Percentiles rank a stretch among this genome's conserved stretches.
Evolutionary conservation across 106 monocot genomes (phyloP).

Genomic region (Hemerocallis citrina): DNA sequence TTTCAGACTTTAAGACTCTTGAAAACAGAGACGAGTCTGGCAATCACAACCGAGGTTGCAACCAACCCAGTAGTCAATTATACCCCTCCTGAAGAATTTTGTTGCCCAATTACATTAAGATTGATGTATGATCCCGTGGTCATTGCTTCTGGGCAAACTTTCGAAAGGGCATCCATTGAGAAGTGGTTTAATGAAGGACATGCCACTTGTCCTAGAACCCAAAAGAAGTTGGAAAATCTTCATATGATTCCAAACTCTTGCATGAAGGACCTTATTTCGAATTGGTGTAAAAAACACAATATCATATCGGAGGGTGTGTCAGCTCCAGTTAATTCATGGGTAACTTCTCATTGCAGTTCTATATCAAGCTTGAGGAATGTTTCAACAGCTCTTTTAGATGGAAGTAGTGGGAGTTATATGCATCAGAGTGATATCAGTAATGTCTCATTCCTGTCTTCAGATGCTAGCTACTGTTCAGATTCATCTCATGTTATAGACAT

Average conservation of each 20-base stretch:
- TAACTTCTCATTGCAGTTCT: constrained; percentile 32
- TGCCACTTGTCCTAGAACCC: constrained; percentile 75
- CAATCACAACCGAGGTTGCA: constrained; percentile 1
- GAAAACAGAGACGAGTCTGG: constrained; percentile 12
- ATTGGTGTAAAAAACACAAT: constrained; percentile 52
- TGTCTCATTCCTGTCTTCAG: constrained; percentile 43
- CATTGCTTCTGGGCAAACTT: constrained; percentile 88
- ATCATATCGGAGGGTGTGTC: constrained; percentile 21
- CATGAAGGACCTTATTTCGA: constrained; percentile 63
- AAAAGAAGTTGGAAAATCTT: constrained; percentile 44
- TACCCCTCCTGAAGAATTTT: constrained; percentile 58
- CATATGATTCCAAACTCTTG: constrained; percentile 54
- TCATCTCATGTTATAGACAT: constrained; percentile 23
- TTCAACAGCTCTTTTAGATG: constrained; percentile 31
- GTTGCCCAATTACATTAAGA: constrained; percentile 71
- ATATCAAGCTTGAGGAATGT: constrained; percentile 60
- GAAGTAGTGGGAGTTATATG: constrained; percentile 25
- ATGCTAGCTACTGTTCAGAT: constrained; percentile 41
- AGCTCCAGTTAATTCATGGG: constrained; percentile 8
- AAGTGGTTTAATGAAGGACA: constrained; percentile 89
- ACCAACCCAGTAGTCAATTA: constrained; percentile 13
- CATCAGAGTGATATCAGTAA: constrained; percentile 36
- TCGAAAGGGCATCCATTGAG: constrained; percentile 59
- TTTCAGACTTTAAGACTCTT: neutral
- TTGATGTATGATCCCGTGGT: constrained; percentile 91